A percentile compares a stretch with the other conserved stretches of the same genome.
Conservation (phyloP, 1,284 basidiomycete species). For the Papiliotrema nemorosa region DNA sequence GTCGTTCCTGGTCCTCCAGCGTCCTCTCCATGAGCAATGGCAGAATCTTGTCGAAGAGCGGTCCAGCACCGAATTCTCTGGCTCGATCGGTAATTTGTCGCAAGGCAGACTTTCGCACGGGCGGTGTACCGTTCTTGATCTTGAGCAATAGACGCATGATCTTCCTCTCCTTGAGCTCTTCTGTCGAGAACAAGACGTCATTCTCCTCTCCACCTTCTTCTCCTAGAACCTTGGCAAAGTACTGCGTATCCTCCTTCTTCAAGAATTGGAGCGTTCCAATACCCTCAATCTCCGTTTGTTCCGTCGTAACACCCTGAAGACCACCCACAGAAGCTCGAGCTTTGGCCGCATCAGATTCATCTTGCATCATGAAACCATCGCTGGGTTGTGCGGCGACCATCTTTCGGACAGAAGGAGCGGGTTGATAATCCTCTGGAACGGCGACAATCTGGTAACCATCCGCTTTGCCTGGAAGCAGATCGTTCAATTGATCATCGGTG, state of each 20-base stretch:
- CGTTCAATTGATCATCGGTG: conserved; percentile 92
- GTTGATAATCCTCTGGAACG: conserved; percentile 90
- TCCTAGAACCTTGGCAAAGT: conserved; percentile 93
- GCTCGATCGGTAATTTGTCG: conserved; percentile 99
- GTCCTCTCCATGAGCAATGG: conserved; percentile 98
- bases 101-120: conserved; percentile 94
- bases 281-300: conserved; percentile 98
- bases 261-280: conserved; percentile 97
- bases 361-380: conserved; percentile 90
- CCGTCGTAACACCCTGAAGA: conserved; percentile 65
- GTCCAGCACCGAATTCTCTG: conserved; percentile 95
- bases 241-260: conserved; percentile 96
- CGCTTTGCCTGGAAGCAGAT: conserved; percentile 69
- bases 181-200: conserved; percentile 74
- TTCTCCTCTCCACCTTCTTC: conserved; percentile 82
- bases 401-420: conserved; percentile 57
- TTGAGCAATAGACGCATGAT: conserved; percentile 99
- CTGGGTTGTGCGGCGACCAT: conserved; percentile 56
- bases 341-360: conserved; percentile 82
- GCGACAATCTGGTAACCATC: conserved; percentile 87
- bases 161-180: conserved; percentile 98
- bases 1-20: conserved; percentile 97
- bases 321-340: conserved; percentile 84
- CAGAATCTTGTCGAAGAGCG: conserved; percentile 98
- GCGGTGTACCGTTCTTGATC: conserved; percentile 99